Base-by-base conservation (phyloP, 2,329 filamentous ascomycete genomes). In the Cercospora zeae-maydis region DNA sequence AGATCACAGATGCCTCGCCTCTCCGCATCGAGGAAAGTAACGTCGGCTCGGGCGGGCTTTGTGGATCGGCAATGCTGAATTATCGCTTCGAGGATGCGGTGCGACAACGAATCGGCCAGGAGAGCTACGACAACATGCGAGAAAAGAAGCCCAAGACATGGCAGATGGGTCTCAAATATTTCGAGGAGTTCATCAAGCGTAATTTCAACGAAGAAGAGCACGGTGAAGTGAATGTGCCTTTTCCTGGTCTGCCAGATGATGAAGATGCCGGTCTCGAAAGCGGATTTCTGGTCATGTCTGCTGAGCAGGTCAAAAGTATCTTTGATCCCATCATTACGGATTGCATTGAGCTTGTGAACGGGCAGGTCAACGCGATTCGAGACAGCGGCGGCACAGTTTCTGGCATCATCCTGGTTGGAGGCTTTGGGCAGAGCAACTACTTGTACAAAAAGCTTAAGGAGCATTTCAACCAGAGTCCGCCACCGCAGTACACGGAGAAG, bases 171-270 rank as follows among this genome's bases (percentile, higher is more conserved):
- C 79, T 93, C 56, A 84, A 86, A 60, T 92, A 92, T 72, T 93
- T 92, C 75, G 90, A 93, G 71, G 89, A 93, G 72, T 92, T 91
- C 73, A 89, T 93, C 13, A 93, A 93, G 77, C 84, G 90, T 13
- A 92, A 92, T 71, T 93, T 93, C 73, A 88, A 91, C 52, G 89
- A 92, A 71, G 85, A 90, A 66, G 83, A 87, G 55, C 69, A 70
- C 57, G 67, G 59, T 30, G 90, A 93, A 73, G 85, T 92, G 63
- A 92, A 92, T 62, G 84, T 93, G 3, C 90, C 90, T 0, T 90
- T 93, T 67, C 90, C 89, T 1, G 90, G 90, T 1, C 77, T 92
- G 2, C 83, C 89, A 0, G 90, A 93, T 69, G 88, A 93, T 63
- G 88, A 91, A 75, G 87, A 88, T 55, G 88, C 84, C 14, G 88